phyloP scores from a whole-genome alignment of 139 green algal species.

The Chlamydomonas sp. region DNA sequence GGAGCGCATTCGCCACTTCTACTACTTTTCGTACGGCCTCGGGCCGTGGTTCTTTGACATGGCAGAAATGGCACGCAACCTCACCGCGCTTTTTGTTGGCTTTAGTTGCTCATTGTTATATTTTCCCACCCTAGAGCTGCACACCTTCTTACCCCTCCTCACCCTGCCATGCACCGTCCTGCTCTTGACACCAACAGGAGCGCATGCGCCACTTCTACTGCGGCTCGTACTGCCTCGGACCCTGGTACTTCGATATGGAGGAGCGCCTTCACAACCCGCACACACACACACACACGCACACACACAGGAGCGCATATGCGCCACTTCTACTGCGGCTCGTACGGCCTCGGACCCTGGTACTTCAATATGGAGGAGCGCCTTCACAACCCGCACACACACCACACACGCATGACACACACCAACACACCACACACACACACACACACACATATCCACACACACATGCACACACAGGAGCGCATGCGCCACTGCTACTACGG shows the following conservation, averaged over 20 bases:
- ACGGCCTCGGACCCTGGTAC: constrained; percentile 30
- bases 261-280: too few relatives aligned
- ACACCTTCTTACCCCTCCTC: too few relatives aligned
- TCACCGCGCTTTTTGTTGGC: not conserved
- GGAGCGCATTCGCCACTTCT: constrained; percentile 30
- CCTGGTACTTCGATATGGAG: too few relatives aligned
- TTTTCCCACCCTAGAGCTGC: too few relatives aligned
- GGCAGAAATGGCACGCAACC: not conserved
- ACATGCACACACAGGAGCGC: too few relatives aligned
- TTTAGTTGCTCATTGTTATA: not conserved
- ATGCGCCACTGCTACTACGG: constrained; percentile 27
- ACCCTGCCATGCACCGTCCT: too few relatives aligned
- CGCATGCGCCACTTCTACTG: constrained; percentile 33
- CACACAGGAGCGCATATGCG: not conserved
- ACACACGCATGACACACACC: too few relatives aligned
- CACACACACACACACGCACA: not conserved
- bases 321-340: constrained; percentile 14
- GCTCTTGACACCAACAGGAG: too few relatives aligned
- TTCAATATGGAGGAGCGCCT: constrained; percentile 41
- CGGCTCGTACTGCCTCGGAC: constrained; percentile 24
- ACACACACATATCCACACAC: too few relatives aligned
- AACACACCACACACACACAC: too few relatives aligned
- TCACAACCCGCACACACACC: constrained; percentile 50
- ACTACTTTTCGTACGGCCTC: constrained; percentile 33
- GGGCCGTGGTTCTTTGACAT: constrained; percentile 16